phyloP scores from a whole-genome alignment of 441 rosid genomes.

The Gossypium trilobum region DNA sequence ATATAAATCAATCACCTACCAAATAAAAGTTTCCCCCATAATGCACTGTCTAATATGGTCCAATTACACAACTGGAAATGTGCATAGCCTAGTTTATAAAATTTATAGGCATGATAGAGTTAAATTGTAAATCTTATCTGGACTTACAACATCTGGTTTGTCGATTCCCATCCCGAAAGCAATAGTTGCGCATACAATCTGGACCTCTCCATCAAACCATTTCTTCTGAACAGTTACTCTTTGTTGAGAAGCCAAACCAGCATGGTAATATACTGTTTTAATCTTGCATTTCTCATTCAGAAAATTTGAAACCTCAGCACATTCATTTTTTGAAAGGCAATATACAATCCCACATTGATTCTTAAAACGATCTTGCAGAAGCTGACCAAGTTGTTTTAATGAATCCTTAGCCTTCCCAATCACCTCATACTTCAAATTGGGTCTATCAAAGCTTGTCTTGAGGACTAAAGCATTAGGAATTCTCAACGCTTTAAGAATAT shows the following conservation, averaged over 20 bases:
- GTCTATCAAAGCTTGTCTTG: conserved; percentile 93
- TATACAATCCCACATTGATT: conserved; percentile 82
- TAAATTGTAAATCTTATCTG: conserved; percentile 11
- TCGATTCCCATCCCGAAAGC: conserved; percentile 99
- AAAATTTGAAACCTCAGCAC: conserved; percentile 72
- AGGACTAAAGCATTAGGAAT: conserved; percentile 71
- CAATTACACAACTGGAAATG: conserved; percentile 3
- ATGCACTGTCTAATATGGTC: not conserved
- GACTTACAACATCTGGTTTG: conserved; percentile 86
- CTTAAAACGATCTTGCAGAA: conserved; percentile 54
- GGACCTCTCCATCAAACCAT: conserved; percentile 78
- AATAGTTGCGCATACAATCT: conserved; percentile 81
- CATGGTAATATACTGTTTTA: conserved; percentile 75
- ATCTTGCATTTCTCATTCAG: conserved; percentile 68
- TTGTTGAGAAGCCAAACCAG: conserved; percentile 74
- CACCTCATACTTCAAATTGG: conserved; percentile 83
- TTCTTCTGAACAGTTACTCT: conserved; percentile 76
- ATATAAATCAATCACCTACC: not conserved
- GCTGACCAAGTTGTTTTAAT: conserved; percentile 72
- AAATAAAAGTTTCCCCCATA: not conserved
- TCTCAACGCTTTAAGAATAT: conserved; percentile 64
- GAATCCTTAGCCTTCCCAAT: conserved; percentile 68
- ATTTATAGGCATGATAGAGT: not conserved
- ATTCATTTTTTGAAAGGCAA: conserved; percentile 89
- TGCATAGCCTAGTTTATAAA: conserved; percentile 5